These are phyloP conservation scores for Aspergillus mulundensis DNA, from an alignment of 495 filamentous ascomycete species.

Conservation along the genomic window DNA sequence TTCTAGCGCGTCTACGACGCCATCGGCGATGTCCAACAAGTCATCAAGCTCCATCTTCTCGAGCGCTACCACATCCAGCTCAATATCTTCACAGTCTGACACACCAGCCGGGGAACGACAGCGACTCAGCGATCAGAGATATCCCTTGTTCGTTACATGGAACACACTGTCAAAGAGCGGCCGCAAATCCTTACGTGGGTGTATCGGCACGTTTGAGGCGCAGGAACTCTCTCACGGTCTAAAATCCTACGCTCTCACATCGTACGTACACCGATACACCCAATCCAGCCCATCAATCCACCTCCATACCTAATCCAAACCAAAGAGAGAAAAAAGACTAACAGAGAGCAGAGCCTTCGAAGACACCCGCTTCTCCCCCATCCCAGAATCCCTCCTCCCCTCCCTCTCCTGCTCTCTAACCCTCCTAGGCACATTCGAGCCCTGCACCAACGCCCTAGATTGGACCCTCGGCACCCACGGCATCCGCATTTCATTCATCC, in stretches of 20 bases:
- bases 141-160: slow-evolving; percentile 94
- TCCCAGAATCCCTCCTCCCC: slow-evolving; percentile 62
- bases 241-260: slow-evolving; percentile 77
- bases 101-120: slow-evolving; percentile 11
- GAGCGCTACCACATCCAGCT: slow-evolving; percentile 45
- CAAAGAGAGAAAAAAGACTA: slow-evolving; percentile 40
- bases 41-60: slow-evolving; percentile 40
- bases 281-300: not conserved
- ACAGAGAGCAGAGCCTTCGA: slow-evolving; percentile 65
- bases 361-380: slow-evolving; percentile 79
- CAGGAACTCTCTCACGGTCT: slow-evolving; percentile 71
- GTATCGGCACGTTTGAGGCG: slow-evolving; percentile 92
- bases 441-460: slow-evolving; percentile 67
- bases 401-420: slow-evolving; percentile 67
- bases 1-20: slow-evolving; percentile 44
- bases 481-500: slow-evolving; percentile 67
- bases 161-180: slow-evolving; percentile 65
- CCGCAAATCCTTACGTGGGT: slow-evolving; percentile 73
- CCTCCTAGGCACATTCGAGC: slow-evolving; percentile 71
- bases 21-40: slow-evolving; percentile 41
- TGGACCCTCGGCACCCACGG: slow-evolving; percentile 87
- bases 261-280: slow-evolving; percentile 45
- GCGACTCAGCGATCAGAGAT: slow-evolving; percentile 26
- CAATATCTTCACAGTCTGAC: slow-evolving; percentile 32
- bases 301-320: slow-evolving; percentile 7